phyloP scores from a whole-genome alignment of 805 yeast species.

The Komagataella ulmi region DNA sequence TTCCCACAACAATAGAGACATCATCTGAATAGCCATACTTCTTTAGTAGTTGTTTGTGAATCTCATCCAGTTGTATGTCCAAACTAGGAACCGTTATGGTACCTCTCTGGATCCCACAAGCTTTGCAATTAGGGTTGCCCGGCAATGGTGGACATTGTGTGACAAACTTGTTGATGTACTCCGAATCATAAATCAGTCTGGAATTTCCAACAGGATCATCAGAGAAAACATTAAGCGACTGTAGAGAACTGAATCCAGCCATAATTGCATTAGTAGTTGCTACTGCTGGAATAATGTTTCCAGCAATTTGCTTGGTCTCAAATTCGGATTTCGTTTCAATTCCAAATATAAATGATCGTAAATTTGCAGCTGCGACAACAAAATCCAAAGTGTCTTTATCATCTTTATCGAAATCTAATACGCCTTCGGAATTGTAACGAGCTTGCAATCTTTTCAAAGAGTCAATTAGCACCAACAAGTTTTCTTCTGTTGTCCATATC shows the following conservation, averaged over 20 bases:
- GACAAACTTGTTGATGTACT: slow-evolving; percentile 47
- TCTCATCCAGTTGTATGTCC: slow-evolving; percentile 26
- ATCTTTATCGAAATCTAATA: slow-evolving; percentile 78
- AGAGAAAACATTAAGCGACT: slow-evolving; percentile 43
- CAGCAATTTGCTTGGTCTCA: slow-evolving; percentile 89
- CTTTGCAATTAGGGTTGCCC: slow-evolving; percentile 64
- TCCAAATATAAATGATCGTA: slow-evolving; percentile 56
- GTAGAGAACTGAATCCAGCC: slow-evolving; percentile 76
- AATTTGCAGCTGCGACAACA: slow-evolving; percentile 75
- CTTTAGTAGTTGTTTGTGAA: slow-evolving; percentile 34
- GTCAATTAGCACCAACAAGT: slow-evolving; percentile 41
- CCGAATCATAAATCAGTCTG: slow-evolving; percentile 37
- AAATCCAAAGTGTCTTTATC: slow-evolving; percentile 85
- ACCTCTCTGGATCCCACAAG: slow-evolving; percentile 46
- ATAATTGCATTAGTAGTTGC: slow-evolving; percentile 96
- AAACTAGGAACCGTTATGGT: slow-evolving; percentile 21
- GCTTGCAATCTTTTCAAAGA: slow-evolving; percentile 35
- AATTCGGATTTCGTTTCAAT: slow-evolving; percentile 68
- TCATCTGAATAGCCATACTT: slow-evolving; percentile 46
- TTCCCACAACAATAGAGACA: slow-evolving; percentile 40
- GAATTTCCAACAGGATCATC: slow-evolving; percentile 20
- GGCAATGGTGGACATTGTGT: slow-evolving; percentile 45
- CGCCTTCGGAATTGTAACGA: slow-evolving; percentile 26
- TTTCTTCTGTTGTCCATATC: slow-evolving; percentile 52
- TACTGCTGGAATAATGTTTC: slow-evolving; percentile 95